Evolutionary conservation across 257 asterid genomes (phyloP), one percentile per base, ranked within the genome.

Genomic region (Paraleonurus japonicus): DNA sequence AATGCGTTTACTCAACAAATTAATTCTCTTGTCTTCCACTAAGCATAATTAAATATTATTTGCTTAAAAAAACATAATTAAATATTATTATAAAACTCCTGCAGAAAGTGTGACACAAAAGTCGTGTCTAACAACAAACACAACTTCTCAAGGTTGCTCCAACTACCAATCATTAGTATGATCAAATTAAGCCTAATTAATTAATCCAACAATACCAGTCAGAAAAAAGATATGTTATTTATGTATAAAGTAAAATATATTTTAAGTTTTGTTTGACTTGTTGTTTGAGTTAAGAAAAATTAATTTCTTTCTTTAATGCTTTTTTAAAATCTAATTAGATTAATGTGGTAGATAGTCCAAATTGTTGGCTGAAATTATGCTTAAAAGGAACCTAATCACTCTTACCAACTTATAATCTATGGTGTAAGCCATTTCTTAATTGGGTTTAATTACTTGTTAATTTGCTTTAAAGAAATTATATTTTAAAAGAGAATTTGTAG

Each of bases 81-180:
- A 28, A 6, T 28, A 28, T 4, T 28, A 37, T 55, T 51, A 32
- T 35, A 66, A 41, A 39, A 15, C 0, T 15, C 23, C 6, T 64
- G 15, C 67, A 64, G 6, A 69, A 69, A 65, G 73, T 35, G 41
- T 70, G 24, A 74, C 65, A 6, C 68, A 71, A 63, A 72, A 72
- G 67, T 55, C 20, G 26, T 67, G 55, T 59, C 77, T 20, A 82
- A 72, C 85, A 70, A 79, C 78, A 73, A 79, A 75, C 70, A 78
- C 19, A 62, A 20, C 65, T 23, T 66, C 51, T 54, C 35, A 69
- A 62, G 76, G 68, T 73, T 55, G 76, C 78, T 73, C 72, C 39
- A 82, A 72, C 84, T 22, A 76, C 78, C 74, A 82, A 82, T 82
- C 80, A 82, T 82, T 73, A 51, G 48, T 19, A 23, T 23, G 12